These are phyloP conservation scores for Pseudognaphalium luteoalbum DNA, from an alignment of 129 eudicot species.

Conservation along the genomic window DNA sequence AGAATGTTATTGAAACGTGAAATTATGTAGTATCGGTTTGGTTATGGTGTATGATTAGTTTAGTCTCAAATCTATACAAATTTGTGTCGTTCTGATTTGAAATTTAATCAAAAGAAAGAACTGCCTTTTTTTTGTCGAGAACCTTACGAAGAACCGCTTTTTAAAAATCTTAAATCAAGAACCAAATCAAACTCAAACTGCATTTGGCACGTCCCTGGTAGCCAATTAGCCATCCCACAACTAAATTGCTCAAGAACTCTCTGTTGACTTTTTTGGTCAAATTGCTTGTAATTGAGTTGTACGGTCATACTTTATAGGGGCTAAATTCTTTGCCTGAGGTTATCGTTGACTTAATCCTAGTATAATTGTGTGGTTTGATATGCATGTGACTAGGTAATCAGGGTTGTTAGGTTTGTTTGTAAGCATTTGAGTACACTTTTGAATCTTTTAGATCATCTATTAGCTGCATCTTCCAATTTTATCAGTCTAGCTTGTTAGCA, in stretches of 20 bases:
- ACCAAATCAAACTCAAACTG: not conserved
- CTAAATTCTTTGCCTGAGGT: not conserved
- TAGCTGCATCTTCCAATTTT: not conserved
- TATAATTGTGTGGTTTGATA: constrained; percentile 1
- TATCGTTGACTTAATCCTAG: not conserved
- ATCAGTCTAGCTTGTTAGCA: not conserved
- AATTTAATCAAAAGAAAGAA: not conserved
- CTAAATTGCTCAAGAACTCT: not conserved
- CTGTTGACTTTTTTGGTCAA: not conserved
- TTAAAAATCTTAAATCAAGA: not conserved
- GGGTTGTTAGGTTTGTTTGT: not conserved
- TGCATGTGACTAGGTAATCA: not conserved
- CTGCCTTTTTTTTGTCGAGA: not conserved
- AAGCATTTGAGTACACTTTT: not conserved
- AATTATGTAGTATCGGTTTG: not conserved
- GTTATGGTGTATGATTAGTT: not conserved
- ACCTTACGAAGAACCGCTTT: not conserved
- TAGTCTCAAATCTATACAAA: not conserved
- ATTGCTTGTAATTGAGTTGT: not conserved
- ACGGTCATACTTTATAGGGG: not conserved
- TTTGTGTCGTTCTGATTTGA: too few relatives aligned
- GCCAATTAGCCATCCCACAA: not conserved
- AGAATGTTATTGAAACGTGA: not conserved
- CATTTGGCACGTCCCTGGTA: not conserved
- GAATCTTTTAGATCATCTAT: not conserved